A percentile compares a stretch with the other conserved stretches of the same genome.
phyloP scores from a whole-genome alignment of 2,329 filamentous ascomycete genomes.

The Pseudogymnoascus pannorum region DNA sequence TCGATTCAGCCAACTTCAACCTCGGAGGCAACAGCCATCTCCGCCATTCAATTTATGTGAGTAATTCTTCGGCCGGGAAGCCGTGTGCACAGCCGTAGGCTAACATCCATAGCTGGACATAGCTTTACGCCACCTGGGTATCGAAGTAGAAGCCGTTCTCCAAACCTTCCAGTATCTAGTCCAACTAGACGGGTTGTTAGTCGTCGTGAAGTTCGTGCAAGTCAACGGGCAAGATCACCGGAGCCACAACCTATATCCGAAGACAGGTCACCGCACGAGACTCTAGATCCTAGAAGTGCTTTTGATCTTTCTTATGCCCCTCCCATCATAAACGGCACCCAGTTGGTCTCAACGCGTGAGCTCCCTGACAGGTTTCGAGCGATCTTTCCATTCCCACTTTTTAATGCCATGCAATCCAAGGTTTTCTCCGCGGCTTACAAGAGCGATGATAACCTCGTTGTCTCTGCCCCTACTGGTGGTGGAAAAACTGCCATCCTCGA shows the following conservation, averaged over 20 bases:
- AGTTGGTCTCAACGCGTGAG: conserved; percentile 48
- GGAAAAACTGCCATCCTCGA: conserved; percentile 80
- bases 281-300: neutral
- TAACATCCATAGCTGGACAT: neutral
- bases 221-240: neutral
- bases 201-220: conserved; percentile 15
- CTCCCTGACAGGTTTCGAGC: conserved; percentile 63
- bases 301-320: conserved; percentile 20
- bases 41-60: conserved; percentile 26
- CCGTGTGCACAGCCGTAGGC: neutral
- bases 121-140: neutral
- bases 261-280: neutral
- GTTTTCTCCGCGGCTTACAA: conserved; percentile 62
- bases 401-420: conserved; percentile 79
- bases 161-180: conserved; percentile 20
- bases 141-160: conserved; percentile 21
- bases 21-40: conserved; percentile 22
- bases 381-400: conserved; percentile 65
- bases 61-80: neutral
- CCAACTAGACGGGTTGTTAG: conserved; percentile 23
- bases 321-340: conserved; percentile 41
- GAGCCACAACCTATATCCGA: neutral
- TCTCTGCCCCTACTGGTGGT: conserved; percentile 77
- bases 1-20: conserved; percentile 20
- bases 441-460: conserved; percentile 66